Base-by-base conservation (phyloP, 805 yeast genomes). In the Spathaspora boniae region DNA sequence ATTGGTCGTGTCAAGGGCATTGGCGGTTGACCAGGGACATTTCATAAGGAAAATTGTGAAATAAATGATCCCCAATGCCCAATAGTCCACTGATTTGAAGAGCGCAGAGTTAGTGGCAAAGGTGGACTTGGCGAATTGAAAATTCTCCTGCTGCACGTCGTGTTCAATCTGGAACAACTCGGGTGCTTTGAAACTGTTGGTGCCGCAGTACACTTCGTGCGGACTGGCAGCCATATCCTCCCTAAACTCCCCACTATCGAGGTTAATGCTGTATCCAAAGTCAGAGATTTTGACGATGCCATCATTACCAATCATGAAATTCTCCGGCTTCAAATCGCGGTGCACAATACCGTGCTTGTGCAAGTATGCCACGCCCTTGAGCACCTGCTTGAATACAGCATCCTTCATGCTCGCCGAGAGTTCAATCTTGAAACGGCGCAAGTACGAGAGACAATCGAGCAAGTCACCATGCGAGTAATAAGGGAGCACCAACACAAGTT, bases 151-250 rank as follows among this genome's bases (percentile, higher is more conserved):
- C n/a, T 36, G 33, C 6, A 47, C 33, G 6, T 43, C 41, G 2
- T 32, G 34, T 33, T 61, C 66, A 14, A 46, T 21, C 22, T 46
- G 30, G 41, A 55, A 69, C 20, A 74, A 41, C 45, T 76, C 81
- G 0, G 82, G 82, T 0, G 80, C 71, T 45, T 73, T 76, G 53
- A 73, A 76, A 5, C 76, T 67, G 16, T 60, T 60, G 1, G 82
- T 76, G 2, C 82, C 82, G 42, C 72, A 54, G 29, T 46, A 54
- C 9, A 68, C 36, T 19, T 50, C 51, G n/a, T 37, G 34, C 5
- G 53, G 43, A 15, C 34, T 33, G 3, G 27, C 35, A 5, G 21
- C 16, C 27, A 54, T 35, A 23, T 28, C 34, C 9, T 48, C 38
- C 12, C 47, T 45, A 16, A 43, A 47, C n/a, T 44, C 38, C 3